Evolutionary conservation across 805 yeast genomes (phyloP), one percentile per base, ranked within the genome.

Genomic region (Blastobotrys parvus): DNA sequence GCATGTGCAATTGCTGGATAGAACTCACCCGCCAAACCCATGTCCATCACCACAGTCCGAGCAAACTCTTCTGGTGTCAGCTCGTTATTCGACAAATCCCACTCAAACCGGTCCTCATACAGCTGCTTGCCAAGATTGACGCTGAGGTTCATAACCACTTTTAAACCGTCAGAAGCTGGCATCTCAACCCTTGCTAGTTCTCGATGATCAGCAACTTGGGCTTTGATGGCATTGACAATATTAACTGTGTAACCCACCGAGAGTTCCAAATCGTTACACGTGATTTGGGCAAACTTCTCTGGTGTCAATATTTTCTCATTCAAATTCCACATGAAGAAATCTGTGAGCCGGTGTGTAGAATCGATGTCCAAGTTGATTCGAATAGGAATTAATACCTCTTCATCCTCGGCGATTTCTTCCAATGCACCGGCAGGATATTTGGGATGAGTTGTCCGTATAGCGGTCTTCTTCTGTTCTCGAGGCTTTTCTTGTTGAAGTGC

Each of bases 61-160:
- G 97, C 95, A 67, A 92, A 92, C 42, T 65, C 65, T 59, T 88
- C 95, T 0, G 98, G 97, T 1, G 87, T 75, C 18, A 83, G 57
- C 4, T 67, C 66, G 7, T 50, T 41, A 8, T 62, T 60, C 15
- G 57, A 56, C 35, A 92, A 68, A 57, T 92, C 94, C 97, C 97
- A 90, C 63, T 92, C 97, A 50, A 92, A 82, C 59, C 83, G 82
- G 62, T 92, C 98, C 53, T 88, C 95, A 55, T 80, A 88, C 34
- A 89, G 71, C 53, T 80, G 80, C 58, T 84, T 84, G 50, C 88
- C 87, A 48, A 92, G 66, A 57, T 82, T 86, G 39, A 92, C 84
- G 13, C 90, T 79, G 31, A 92, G 63, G 50, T 87, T 84, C 29
- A 92, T 73, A 3, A 92, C 73, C 1, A 84, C 94, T 55, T 84